These are phyloP conservation scores for Schwanniomyces vanrijiae DNA, from an alignment of 805 yeast genomes.

Conservation along the genomic window DNA sequence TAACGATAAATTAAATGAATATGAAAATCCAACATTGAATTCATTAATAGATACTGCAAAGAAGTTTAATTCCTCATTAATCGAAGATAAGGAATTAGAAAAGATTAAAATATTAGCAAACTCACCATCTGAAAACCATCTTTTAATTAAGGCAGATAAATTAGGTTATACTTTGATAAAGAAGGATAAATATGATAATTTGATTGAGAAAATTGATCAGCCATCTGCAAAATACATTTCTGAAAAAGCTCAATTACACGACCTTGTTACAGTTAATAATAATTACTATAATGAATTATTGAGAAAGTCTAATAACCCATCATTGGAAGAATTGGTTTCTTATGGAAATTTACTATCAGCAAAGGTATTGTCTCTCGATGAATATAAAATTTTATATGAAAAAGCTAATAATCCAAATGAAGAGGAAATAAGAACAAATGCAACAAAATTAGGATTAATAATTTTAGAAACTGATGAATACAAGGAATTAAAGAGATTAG, in stretches of 20 bases:
- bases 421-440: conserved; percentile 4
- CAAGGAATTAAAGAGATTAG: conserved; percentile 3
- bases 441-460: conserved; percentile 7
- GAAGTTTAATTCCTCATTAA: not conserved
- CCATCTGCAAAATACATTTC: conserved; percentile 20
- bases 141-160: conserved; percentile 13
- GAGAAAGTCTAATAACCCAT: conserved; percentile 9
- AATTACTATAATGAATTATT: conserved; percentile 3
- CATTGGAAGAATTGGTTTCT: conserved; percentile 7
- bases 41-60: conserved; percentile 9
- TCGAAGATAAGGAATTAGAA: conserved; percentile 17
- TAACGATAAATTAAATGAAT: conserved; percentile 17
- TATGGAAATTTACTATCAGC: conserved; percentile 4
- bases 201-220: conserved; percentile 7
- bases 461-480: conserved; percentile 5
- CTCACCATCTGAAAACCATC: conserved; percentile 10
- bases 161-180: not conserved
- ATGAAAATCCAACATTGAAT: conserved; percentile 23
- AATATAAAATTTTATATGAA: conserved; percentile 4
- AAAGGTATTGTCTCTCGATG: not conserved
- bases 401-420: conserved; percentile 1
- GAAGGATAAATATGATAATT: conserved; percentile 1
- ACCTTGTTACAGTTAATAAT: conserved; percentile 10
- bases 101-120: conserved; percentile 8
- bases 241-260: conserved; percentile 12